Conservation (phyloP, 805 yeast species). For the Monosporozyma yasuniensis region DNA sequence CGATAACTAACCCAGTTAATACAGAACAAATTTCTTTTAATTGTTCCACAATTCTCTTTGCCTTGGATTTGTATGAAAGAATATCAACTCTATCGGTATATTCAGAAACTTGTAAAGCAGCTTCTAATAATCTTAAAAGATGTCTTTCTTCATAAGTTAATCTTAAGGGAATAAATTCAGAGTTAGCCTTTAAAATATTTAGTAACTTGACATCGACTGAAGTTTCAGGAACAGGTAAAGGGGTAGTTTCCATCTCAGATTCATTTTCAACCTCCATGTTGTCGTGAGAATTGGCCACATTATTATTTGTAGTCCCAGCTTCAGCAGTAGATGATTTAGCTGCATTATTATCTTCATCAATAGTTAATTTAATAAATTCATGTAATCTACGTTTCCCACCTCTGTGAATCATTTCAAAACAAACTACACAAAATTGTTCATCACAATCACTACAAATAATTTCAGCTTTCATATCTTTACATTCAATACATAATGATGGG, state of each 20-base stretch:
- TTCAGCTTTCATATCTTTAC: conserved; percentile 65
- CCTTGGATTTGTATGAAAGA: conserved; percentile 53
- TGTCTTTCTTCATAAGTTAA: conserved; percentile 62
- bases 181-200: conserved; percentile 35
- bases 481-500: conserved; percentile 51
- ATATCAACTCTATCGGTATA: conserved; percentile 75
- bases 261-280: conserved; percentile 9
- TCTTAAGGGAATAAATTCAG: conserved; percentile 59
- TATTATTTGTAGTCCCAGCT: conserved; percentile 11
- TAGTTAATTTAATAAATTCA: conserved; percentile 23
- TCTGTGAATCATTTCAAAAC: conserved; percentile 58
- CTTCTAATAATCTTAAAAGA: conserved; percentile 55
- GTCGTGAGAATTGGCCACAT: conserved; percentile 6
- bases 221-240: not conserved
- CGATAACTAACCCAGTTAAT: conserved; percentile 67
- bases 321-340: conserved; percentile 8
- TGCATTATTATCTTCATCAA: conserved; percentile 10
- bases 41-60: conserved; percentile 64
- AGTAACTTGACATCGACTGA: conserved; percentile 27
- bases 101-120: conserved; percentile 70
- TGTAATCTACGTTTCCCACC: conserved; percentile 55
- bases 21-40: conserved; percentile 71
- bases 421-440: conserved; percentile 61
- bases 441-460: conserved; percentile 53
- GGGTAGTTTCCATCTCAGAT: conserved; percentile 9